Percentiles rank a stretch among this genome's conserved stretches.
phyloP scores from a whole-genome alignment of 768 basidiomycete species.

The Phanerochaete carnosa region DNA sequence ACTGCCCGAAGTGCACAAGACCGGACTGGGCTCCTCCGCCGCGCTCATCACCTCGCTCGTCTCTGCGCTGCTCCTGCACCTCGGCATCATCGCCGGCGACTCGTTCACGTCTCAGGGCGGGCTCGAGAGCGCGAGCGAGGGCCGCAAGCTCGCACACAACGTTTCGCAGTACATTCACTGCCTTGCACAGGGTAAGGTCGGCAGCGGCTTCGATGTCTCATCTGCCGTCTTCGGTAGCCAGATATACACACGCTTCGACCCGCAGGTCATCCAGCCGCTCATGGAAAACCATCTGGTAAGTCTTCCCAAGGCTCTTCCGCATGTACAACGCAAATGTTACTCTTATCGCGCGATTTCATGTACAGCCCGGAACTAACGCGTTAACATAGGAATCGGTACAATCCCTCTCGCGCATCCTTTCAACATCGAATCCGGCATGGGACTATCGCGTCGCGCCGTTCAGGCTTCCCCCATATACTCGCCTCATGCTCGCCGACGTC shows the following conservation, averaged over 20 bases:
- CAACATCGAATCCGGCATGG: constrained; percentile 69
- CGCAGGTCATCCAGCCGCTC: constrained; percentile 59
- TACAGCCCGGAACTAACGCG: not conserved
- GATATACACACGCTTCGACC: constrained; percentile 84
- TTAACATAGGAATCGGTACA: not conserved
- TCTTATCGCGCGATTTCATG: constrained; percentile 10
- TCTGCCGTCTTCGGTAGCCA: constrained; percentile 95
- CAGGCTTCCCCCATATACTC: constrained; percentile 76
- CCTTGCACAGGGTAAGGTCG: constrained; percentile 96
- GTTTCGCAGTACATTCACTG: constrained; percentile 94
- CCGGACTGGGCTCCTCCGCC: constrained; percentile 95
- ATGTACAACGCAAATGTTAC: not conserved
- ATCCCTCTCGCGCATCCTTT: constrained; percentile 49
- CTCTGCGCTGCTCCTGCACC: constrained; percentile 77
- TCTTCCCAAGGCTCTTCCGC: not conserved
- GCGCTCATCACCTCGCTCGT: constrained; percentile 95
- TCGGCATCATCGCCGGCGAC: constrained; percentile 53
- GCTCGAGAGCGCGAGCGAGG: constrained; percentile 31
- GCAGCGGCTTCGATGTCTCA: constrained; percentile 95
- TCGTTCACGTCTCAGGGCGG: constrained; percentile 37
- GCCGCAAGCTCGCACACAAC: constrained; percentile 77
- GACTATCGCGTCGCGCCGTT: constrained; percentile 68
- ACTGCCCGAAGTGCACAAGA: constrained; percentile 90
- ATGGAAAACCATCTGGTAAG: constrained; percentile 54
- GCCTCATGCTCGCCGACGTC: constrained; percentile 91